phyloP scores from a whole-genome alignment of 768 basidiomycete genomes.

The Mrakia hoshinonis region DNA sequence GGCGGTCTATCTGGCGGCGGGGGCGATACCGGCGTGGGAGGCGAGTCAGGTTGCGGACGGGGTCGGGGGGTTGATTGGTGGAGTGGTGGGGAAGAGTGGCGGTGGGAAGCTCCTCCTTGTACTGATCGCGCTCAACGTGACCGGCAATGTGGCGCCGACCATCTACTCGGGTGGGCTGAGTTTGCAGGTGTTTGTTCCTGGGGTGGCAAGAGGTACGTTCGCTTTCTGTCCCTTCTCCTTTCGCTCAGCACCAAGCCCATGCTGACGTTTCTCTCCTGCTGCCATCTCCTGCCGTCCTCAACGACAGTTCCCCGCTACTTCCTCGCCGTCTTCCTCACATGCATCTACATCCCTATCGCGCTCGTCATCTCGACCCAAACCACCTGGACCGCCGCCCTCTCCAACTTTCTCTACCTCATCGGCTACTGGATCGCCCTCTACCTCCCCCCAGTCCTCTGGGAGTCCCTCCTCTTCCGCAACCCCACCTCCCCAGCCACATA shows the following conservation, averaged over 20 bases:
- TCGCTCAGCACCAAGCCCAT: background rate
- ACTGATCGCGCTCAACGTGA: constrained; percentile 64
- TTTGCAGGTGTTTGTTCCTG: constrained; percentile 19
- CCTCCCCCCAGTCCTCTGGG: constrained; percentile 20
- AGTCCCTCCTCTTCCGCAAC: constrained; percentile 22
- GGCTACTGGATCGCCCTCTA: constrained; percentile 24
- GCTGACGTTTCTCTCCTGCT: too few relatives aligned
- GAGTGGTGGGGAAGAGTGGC: constrained; percentile 34
- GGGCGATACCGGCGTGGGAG: constrained; percentile 34
- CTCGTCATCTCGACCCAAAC: background rate
- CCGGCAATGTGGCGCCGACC: constrained; percentile 70
- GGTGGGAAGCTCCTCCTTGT: constrained; percentile 38
- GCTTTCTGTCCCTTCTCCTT: constrained; percentile 4
- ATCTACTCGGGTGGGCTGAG: constrained; percentile 49
- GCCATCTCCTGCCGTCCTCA: too few relatives aligned
- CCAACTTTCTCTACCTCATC: constrained; percentile 29
- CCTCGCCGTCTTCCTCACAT: constrained; percentile 57
- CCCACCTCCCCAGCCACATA: constrained; percentile 18
- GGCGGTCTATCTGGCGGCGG: constrained; percentile 34
- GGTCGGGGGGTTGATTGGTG: constrained; percentile 36
- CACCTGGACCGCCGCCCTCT: background rate
- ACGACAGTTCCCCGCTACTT: constrained; percentile 55
- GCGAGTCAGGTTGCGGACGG: constrained; percentile 33
- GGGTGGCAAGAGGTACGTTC: constrained; percentile 52
- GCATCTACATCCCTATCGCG: constrained; percentile 48